These are phyloP conservation scores for Phytophthora crassamura DNA, from an alignment of 352 stramenopile species.

Conservation along the genomic window DNA sequence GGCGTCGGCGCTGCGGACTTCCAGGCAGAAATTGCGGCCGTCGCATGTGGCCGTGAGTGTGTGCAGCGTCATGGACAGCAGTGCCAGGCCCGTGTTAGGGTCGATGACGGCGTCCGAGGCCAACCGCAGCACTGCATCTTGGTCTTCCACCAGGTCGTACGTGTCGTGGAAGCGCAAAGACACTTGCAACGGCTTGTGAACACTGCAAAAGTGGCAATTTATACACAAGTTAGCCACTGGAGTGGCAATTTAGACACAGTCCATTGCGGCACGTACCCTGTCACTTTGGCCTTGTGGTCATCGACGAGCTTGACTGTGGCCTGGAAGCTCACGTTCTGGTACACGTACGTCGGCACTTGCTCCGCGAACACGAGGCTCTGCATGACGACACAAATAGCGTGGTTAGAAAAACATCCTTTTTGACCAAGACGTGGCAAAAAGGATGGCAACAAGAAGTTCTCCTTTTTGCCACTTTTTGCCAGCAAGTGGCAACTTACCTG, in stretches of 20 bases:
- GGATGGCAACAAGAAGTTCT: not conserved
- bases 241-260: not conserved
- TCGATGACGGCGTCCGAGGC: constrained; percentile 36
- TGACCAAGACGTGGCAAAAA: not conserved
- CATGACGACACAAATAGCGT: constrained; percentile 1
- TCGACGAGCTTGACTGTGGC: constrained; percentile 69
- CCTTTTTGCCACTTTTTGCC: too few species aligned
- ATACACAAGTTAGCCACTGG: constrained; percentile 9
- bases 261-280: constrained; percentile 41
- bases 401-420: constrained; percentile 14
- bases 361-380: constrained; percentile 68
- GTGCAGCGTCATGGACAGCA: constrained; percentile 55
- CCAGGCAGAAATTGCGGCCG: constrained; percentile 71
- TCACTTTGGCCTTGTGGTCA: constrained; percentile 61
- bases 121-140: constrained; percentile 51
- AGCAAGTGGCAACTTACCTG: constrained; percentile 35
- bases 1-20: constrained; percentile 57
- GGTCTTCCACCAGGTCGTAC: constrained; percentile 74
- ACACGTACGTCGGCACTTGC: constrained; percentile 67
- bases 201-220: constrained; percentile 18
- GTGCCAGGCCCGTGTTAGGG: constrained; percentile 47
- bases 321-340: constrained; percentile 66
- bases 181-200: constrained; percentile 56
- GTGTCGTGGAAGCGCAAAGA: constrained; percentile 79
- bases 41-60: constrained; percentile 64